Base-by-base conservation (phyloP, 306 rosid genomes). In the Gillenia trifoliata region DNA sequence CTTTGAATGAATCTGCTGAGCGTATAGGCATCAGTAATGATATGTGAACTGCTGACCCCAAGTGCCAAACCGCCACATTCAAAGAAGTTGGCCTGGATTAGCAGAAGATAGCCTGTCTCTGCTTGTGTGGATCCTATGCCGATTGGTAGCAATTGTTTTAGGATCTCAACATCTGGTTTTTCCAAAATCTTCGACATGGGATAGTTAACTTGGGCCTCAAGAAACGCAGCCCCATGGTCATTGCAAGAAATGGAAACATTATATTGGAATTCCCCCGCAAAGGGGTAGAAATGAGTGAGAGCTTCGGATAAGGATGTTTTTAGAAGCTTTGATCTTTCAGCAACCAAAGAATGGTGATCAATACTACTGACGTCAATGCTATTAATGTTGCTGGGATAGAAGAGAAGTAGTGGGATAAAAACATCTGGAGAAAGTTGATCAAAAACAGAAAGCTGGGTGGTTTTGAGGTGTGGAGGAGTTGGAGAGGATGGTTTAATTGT, bases 41-140 rank as follows among this genome's bases (percentile, higher is more conserved):
- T 81, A 40, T 88, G 89, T 20, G 83, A 85, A 33, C 79, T 61
- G 49, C 82, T 78, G 11, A 70, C 11, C 1, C 85, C 82, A 23
- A 85, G 68, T 3, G 85, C 87, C 47, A 88, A 74, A 47, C 88
- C 88, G 17, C 66, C 66, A 29, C 66, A 61, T 30, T 15, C 66
- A 61, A 61, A 61, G 36, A 13, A 61, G 38, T 61, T 61, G 66
- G 66, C 66, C 38, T 61, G 66, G 38, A 61, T 34, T 28, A 28
- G 66, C 11, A 61, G 38, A 29, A 61, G 66, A 61, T 61, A 12
- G 28, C 8, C 30, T 57, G 11, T 64, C 11, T 57, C 25, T 17
- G 60, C 60, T 20, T 19, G 60, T 54, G 25, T 20, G 25, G 60
- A 29, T 33, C 3, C 26, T 5, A 10, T 25, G 16, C 57, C 52